Conservation (phyloP, 2,329 filamentous ascomycete species). For the Pestalotiopsis sp. region DNA sequence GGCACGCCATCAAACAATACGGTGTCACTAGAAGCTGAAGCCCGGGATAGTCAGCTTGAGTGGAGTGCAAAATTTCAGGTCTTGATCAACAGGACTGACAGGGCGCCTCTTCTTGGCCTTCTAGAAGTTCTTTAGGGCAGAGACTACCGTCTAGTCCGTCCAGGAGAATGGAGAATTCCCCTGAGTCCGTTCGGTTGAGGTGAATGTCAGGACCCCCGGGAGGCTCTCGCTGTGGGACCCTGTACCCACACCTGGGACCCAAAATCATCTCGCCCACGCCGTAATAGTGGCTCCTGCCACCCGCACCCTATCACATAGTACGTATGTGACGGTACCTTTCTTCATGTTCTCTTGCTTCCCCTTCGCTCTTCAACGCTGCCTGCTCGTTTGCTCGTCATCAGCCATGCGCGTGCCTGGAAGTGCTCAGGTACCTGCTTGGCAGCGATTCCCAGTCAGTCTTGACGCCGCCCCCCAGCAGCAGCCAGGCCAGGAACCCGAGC, state of each 20-base stretch:
- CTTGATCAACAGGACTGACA: slow-evolving; percentile 1
- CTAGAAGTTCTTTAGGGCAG: slow-evolving; percentile 13
- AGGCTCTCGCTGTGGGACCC: not conserved
- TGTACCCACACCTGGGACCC: not conserved
- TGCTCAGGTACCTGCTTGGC: too few species aligned
- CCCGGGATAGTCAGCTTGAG: not conserved
- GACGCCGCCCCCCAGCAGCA: too few species aligned
- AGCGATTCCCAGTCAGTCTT: too few species aligned
- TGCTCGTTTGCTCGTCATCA: not conserved
- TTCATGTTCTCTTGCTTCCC: not conserved
- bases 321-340: not conserved
- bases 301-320: not conserved
- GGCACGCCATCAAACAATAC: not conserved
- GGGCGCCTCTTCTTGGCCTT: slow-evolving; percentile 9
- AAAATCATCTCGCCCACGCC: slow-evolving; percentile 4
- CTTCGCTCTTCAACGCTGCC: not conserved
- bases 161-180: slow-evolving; percentile 9
- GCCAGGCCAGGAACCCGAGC: not conserved
- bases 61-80: not conserved
- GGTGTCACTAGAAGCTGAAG: not conserved
- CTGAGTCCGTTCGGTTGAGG: not conserved
- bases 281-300: not conserved
- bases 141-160: slow-evolving; percentile 2
- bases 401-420: too few species aligned
- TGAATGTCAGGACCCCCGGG: slow-evolving; percentile 5